These are phyloP conservation scores for Allantophomopsis lycopodina DNA, from an alignment of 2,329 filamentous ascomycete species.

Conservation along the genomic window DNA sequence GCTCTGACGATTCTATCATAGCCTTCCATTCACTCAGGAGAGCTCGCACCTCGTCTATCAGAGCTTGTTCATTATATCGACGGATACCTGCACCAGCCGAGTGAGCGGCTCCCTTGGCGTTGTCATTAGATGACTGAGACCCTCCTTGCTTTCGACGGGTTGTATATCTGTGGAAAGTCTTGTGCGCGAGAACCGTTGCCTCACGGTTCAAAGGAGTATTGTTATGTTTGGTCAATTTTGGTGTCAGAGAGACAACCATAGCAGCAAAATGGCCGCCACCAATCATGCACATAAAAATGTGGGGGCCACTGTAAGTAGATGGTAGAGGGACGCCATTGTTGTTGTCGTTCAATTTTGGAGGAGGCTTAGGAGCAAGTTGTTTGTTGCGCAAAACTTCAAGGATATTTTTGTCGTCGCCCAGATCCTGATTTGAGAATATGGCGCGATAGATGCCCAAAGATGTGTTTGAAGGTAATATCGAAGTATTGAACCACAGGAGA, in stretches of 20 bases:
- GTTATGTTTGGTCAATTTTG: constrained; percentile 58
- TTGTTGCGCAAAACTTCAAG: constrained; percentile 60
- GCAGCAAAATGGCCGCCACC: constrained; percentile 95
- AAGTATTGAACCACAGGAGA: constrained; percentile 73
- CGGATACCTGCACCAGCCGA: constrained; percentile 83
- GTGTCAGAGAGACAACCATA: constrained; percentile 83
- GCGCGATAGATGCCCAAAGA: constrained; percentile 79
- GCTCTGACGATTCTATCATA: constrained; percentile 70
- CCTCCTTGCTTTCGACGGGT: constrained; percentile 94
- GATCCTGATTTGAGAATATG: constrained; percentile 62
- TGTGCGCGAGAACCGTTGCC: constrained; percentile 82
- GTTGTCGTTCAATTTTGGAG: constrained; percentile 30
- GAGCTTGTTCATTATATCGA: constrained; percentile 84
- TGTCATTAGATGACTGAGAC: constrained; percentile 85
- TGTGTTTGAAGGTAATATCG: constrained; percentile 59
- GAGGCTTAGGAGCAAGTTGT: constrained; percentile 52
- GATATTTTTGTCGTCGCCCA: constrained; percentile 45
- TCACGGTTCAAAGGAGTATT: constrained; percentile 63
- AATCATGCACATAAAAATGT: constrained; percentile 97
- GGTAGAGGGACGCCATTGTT: constrained; percentile 43
- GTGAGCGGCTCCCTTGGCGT: constrained; percentile 84
- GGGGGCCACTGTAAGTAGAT: constrained; percentile 53
- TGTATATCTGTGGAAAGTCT: constrained; percentile 96
- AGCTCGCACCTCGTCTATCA: constrained; percentile 76
- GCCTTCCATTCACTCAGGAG: constrained; percentile 74